Evolutionary conservation across 352 stramenopile genomes (phyloP).

Genomic region (Phytophthora sp.): DNA sequence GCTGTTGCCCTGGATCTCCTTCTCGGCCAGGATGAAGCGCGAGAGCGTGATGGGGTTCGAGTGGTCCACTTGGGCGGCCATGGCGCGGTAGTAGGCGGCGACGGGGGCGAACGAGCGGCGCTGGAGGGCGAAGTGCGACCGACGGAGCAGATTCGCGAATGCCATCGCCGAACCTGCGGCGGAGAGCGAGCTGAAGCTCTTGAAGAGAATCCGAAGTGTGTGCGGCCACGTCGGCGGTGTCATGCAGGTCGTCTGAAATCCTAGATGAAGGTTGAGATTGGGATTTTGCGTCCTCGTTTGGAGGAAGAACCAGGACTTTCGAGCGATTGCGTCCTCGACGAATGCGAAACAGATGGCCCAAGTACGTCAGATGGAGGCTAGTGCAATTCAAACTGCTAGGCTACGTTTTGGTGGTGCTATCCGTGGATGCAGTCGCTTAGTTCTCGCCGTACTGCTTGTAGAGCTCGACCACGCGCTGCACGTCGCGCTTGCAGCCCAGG

Average conservation of each 20-base stretch:
- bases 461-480: conserved; percentile 77
- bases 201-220: conserved; percentile 10
- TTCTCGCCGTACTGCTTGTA: conserved; percentile 55
- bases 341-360: conserved; percentile 9
- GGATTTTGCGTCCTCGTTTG: not conserved
- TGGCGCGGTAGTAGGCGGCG: conserved; percentile 11
- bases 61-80: conserved; percentile 61
- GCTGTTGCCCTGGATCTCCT: conserved; percentile 92
- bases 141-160: conserved; percentile 33
- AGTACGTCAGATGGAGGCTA: conserved; percentile 24
- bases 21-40: conserved; percentile 93
- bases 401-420: not conserved
- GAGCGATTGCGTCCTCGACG: not conserved
- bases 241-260: conserved; percentile 15
- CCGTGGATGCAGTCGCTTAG: too few species aligned
- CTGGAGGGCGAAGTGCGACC: conserved; percentile 10
- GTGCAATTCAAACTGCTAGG: too few species aligned
- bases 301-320: not conserved
- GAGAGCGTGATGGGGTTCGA: conserved; percentile 93
- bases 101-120: not conserved
- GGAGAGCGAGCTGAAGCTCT: conserved; percentile 26
- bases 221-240: conserved; percentile 31
- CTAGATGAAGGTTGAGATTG: not conserved
- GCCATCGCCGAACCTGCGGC: not conserved
- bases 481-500: conserved; percentile 91